phyloP scores from a whole-genome alignment of 495 filamentous ascomycete species.

The Echria macrotheca region DNA sequence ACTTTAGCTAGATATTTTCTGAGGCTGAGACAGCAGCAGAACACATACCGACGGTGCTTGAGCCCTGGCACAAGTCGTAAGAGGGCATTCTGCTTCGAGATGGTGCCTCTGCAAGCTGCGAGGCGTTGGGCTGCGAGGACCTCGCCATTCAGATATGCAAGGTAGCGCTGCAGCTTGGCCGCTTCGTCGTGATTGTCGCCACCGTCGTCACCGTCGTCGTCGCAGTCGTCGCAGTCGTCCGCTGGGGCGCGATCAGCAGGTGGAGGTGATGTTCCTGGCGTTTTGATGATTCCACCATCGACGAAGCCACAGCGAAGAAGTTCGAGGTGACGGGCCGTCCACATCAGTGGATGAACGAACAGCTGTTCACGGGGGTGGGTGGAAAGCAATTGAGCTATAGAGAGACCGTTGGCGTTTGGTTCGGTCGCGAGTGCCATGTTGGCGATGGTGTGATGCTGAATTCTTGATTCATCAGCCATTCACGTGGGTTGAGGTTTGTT shows the following conservation, averaged over 20 bases:
- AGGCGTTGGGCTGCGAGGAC: not conserved
- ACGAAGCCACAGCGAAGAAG: conserved; percentile 5
- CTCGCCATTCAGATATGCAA: not conserved
- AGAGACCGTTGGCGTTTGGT: conserved; percentile 4
- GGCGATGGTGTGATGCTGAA: not conserved
- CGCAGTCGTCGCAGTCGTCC: conserved; percentile 1
- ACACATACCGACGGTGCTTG: conserved; percentile 3
- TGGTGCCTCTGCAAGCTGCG: not conserved
- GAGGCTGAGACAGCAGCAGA: conserved; percentile 1
- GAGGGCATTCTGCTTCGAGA: conserved; percentile 1
- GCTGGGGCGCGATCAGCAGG: not conserved
- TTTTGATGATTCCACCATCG: conserved; percentile 2
- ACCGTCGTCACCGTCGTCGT: too few species aligned
- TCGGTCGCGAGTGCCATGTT: not conserved
- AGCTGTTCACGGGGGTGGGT: conserved; percentile 7
- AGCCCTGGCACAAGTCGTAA: not conserved
- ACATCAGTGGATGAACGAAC: conserved; percentile 4
- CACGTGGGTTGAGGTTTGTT: conserved; percentile 1
- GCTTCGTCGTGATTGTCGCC: too few species aligned
- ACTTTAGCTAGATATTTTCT: not conserved
- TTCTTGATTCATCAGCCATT: too few species aligned
- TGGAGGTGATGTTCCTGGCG: not conserved
- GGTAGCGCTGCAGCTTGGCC: not conserved
- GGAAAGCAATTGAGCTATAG: conserved; percentile 4
- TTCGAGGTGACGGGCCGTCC: conserved; percentile 5